Conservation (phyloP, 192 early-diverging fungal genomes). For the Backusella liffmaniae region DNA sequence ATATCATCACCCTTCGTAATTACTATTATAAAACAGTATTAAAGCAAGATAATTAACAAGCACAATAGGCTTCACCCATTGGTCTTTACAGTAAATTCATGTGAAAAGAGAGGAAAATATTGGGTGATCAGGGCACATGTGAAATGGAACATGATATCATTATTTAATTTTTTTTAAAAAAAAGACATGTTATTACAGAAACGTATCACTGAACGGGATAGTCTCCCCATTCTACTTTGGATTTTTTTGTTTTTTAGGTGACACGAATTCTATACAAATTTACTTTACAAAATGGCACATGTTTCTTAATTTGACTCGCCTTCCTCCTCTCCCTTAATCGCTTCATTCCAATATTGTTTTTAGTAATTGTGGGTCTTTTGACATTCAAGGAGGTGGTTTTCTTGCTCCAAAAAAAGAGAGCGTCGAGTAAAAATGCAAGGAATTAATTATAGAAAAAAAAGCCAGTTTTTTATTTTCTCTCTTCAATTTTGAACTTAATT, state of each 20-base stretch:
- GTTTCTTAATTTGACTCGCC: neutral
- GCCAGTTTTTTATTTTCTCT: neutral
- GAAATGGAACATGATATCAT: neutral
- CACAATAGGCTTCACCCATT: neutral
- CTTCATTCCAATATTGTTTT: neutral
- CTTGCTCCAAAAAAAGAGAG: neutral
- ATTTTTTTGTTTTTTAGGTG: neutral
- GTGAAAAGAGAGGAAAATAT: neutral
- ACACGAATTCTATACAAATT: neutral
- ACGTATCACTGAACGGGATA: neutral
- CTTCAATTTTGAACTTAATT: slow-evolving; percentile 3
- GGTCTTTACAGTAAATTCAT: neutral
- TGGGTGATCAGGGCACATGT: slow-evolving; percentile 1
- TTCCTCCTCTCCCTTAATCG: neutral
- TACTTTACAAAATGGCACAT: slow-evolving; percentile 6
- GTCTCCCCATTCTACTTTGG: neutral
- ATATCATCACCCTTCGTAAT: neutral
- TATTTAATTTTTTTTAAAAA: neutral
- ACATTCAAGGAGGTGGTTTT: neutral
- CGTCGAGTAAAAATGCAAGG: neutral
- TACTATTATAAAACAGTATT: neutral
- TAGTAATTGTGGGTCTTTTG: neutral
- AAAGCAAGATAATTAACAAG: neutral
- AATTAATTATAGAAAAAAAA: slow-evolving; percentile 1
- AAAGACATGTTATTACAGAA: neutral